Base-by-base conservation (phyloP, 2,329 filamentous ascomycete species). In the Cyclaneusma minus region DNA sequence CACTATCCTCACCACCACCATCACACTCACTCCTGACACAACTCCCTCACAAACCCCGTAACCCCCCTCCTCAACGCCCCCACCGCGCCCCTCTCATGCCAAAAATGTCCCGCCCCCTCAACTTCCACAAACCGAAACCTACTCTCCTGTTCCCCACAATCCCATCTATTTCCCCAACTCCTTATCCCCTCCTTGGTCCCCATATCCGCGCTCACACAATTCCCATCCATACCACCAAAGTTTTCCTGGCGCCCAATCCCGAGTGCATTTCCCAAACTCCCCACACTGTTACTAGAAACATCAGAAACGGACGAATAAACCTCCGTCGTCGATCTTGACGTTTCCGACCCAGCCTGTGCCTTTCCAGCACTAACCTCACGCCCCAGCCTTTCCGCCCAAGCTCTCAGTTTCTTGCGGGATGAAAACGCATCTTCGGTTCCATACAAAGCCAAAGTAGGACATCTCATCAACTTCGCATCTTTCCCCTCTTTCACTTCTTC, bases 381-480 rank as follows among this genome's bases (percentile, higher is more conserved):
- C 11, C 50, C 47, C 22, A 85, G 50, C 32, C 56, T 60, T 21
- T 54, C 51, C 7, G 58, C 57, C 85, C 85, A 93, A 1, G 58
- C 52, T 7, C 65, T 61, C 38, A 85, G 56, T 47, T 68, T 79
- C 31, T 60, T 63, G 3, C 56, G 57, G 1, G 72, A 65, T 2
- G 80, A 73, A 36, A 94, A 91, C 0, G 62, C 52, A 47, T 95
- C 85, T 4, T 64, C 58, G 26, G 75, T 68, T 2, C 85, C 87
- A 42, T 74, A 92, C 0, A 92, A 50, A 1, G 69, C 72, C 17
- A 93, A 47, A 0, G 76, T 76, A 1, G 62, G 59, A 39, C 73
- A 61, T 2, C 51, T 47, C 2, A 67, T 50, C 25, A 80, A 53
- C 41, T 77, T 71, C 27, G 53, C 50, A 29, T 73, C 65, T n/a